Percentiles rank a stretch among this genome's conserved stretches.
These are phyloP conservation scores for Penicillium roqueforti DNA, from an alignment of 495 filamentous ascomycete species.

Conservation along the genomic window DNA sequence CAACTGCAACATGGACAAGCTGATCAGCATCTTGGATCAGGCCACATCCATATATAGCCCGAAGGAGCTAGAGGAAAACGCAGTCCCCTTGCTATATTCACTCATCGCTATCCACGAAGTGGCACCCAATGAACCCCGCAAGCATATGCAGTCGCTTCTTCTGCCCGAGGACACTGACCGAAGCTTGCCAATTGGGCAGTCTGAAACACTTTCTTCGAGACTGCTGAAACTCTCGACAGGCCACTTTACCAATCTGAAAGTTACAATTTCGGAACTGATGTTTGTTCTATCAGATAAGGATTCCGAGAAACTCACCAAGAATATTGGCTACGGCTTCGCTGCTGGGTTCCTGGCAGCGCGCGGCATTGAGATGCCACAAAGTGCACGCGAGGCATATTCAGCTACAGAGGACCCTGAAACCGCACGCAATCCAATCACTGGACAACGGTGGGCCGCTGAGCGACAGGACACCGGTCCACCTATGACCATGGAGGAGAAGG, in stretches of 20 bases:
- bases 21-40: slow-evolving; percentile 70
- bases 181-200: slow-evolving; percentile 70
- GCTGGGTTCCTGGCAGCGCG: slow-evolving; percentile 83
- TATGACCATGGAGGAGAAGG: slow-evolving; percentile 91
- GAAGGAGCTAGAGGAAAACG: slow-evolving; percentile 61
- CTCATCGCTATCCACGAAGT: slow-evolving; percentile 68
- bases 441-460: slow-evolving; percentile 74
- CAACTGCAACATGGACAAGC: slow-evolving; percentile 57
- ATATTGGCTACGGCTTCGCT: slow-evolving; percentile 89
- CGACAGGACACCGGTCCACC: slow-evolving; percentile 49
- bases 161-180: slow-evolving; percentile 79
- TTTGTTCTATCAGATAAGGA: slow-evolving; percentile 83
- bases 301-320: slow-evolving; percentile 65
- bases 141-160: slow-evolving; percentile 61
- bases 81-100: slow-evolving; percentile 66
- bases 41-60: slow-evolving; percentile 58
- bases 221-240: slow-evolving; percentile 78
- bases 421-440: slow-evolving; percentile 81
- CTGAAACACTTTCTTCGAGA: slow-evolving; percentile 67
- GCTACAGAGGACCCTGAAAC: slow-evolving; percentile 35
- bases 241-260: slow-evolving; percentile 65
- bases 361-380: slow-evolving; percentile 70
- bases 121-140: slow-evolving; percentile 59
- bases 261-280: slow-evolving; percentile 71
- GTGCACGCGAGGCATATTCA: slow-evolving; percentile 55